phyloP scores from a whole-genome alignment of 352 stramenopile genomes.

The Phytophthora palmivora region DNA sequence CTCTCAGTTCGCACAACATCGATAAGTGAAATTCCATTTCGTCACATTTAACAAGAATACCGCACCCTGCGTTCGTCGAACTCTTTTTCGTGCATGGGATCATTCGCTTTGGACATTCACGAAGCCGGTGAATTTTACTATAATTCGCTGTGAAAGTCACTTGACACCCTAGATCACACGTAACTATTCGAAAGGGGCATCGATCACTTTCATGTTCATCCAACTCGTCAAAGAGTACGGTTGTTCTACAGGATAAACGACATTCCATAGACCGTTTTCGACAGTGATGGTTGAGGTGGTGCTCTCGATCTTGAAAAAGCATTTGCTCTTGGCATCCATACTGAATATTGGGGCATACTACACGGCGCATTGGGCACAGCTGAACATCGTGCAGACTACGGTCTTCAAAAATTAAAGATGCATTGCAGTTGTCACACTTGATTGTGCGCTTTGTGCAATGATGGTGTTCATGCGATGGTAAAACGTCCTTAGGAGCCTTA shows the following conservation, averaged over 20 bases:
- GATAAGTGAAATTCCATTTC: conserved; percentile 69
- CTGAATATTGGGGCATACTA: conserved; percentile 62
- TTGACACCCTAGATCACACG: conserved; percentile 48
- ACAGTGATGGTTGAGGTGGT: conserved; percentile 63
- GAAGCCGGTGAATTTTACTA: conserved; percentile 41
- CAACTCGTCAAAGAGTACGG: conserved; percentile 52
- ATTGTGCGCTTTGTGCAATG: conserved; percentile 61
- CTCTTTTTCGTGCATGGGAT: conserved; percentile 44
- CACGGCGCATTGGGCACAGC: conserved; percentile 44
- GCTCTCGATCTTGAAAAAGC: conserved; percentile 38
- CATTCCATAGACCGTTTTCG: conserved; percentile 61
- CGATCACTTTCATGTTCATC: conserved; percentile 56
- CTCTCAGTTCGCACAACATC: conserved; percentile 55
- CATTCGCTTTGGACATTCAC: conserved; percentile 62
- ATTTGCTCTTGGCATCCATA: conserved; percentile 56
- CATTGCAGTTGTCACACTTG: conserved; percentile 58
- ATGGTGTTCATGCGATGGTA: conserved; percentile 64
- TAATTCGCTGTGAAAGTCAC: conserved; percentile 54
- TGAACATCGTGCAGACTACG: conserved; percentile 40
- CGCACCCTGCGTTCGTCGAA: conserved; percentile 45
- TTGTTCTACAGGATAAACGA: conserved; percentile 53
- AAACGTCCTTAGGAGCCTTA: conserved; percentile 55
- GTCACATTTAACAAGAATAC: conserved; percentile 47
- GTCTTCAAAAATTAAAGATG: conserved; percentile 45
- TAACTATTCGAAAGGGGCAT: conserved; percentile 55